Conservation (phyloP, 1,284 basidiomycete species). For the Bondarzewia mesenterica region DNA sequence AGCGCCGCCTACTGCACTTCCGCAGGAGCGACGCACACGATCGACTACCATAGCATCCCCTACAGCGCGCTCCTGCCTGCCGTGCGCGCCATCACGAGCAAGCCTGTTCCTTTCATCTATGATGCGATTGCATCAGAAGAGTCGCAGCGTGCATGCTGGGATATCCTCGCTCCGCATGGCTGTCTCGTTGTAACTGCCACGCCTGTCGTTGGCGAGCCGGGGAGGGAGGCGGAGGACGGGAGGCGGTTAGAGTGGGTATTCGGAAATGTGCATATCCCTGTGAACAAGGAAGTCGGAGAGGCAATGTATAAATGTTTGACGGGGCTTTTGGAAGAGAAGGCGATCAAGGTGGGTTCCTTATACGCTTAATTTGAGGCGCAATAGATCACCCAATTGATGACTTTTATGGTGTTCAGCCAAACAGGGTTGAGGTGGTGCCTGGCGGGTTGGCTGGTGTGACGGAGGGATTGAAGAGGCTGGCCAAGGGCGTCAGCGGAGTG, state of each 20-base stretch:
- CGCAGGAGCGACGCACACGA: constrained; percentile 26
- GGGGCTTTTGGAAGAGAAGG: constrained; percentile 4
- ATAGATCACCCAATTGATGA: constrained; percentile 9
- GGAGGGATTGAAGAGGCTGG: constrained; percentile 18
- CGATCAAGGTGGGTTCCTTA: constrained; percentile 8
- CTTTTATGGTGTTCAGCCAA: too few species aligned
- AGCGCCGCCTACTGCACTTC: constrained; percentile 22
- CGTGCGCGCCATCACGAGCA: constrained; percentile 9
- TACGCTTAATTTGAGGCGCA: not conserved
- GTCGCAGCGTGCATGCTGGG: constrained; percentile 17
- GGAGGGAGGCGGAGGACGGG: not conserved
- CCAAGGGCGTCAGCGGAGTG: constrained; percentile 18
- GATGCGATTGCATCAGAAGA: constrained; percentile 17
- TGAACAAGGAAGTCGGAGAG: constrained; percentile 3
- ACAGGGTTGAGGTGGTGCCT: constrained; percentile 20
- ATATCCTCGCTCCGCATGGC: constrained; percentile 19
- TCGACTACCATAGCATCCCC: constrained; percentile 18
- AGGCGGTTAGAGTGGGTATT: constrained; percentile 1
- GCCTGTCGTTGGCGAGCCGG: not conserved
- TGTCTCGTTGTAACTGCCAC: constrained; percentile 10
- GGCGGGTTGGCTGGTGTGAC: constrained; percentile 20
- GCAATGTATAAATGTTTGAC: constrained; percentile 8
- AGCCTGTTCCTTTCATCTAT: constrained; percentile 16
- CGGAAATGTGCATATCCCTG: constrained; percentile 1
- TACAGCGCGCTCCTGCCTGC: constrained; percentile 4